Evolutionary conservation across 192 early-diverging fungal genomes (phyloP).

Genomic region (Coemansia asiatica): DNA sequence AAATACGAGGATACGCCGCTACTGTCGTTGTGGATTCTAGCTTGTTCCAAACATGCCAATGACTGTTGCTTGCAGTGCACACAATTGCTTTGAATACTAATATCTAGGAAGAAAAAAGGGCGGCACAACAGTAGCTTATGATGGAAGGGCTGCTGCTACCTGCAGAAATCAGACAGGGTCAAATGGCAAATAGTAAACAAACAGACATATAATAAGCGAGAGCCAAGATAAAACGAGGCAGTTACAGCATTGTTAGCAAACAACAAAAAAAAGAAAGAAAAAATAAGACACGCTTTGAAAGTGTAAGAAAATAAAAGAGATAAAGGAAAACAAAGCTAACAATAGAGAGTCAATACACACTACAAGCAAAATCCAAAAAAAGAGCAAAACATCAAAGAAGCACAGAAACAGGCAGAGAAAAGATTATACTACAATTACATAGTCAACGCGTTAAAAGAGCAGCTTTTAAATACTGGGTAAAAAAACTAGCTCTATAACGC

Average conservation of each 20-base stretch:
- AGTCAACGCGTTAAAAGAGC: neutral
- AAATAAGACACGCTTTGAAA: neutral
- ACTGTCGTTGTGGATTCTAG: neutral
- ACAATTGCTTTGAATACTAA: too few species aligned
- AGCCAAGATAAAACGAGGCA: neutral
- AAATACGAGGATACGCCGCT: neutral
- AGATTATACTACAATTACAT: neutral
- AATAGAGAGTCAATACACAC: neutral
- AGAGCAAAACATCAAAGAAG: neutral
- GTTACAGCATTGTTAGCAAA: neutral
- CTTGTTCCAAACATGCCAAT: too few species aligned
- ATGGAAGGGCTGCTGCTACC: neutral
- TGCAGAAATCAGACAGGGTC: neutral
- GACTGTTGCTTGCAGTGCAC: too few species aligned
- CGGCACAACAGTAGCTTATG: neutral
- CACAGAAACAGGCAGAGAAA: neutral
- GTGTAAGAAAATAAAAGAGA: neutral
- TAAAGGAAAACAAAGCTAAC: neutral
- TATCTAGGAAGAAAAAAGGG: neutral
- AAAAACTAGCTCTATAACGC: too few species aligned
- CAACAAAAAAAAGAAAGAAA: neutral
- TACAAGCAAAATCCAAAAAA: neutral
- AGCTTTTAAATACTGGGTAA: neutral
- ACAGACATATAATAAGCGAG: too few species aligned
- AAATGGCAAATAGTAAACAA: neutral